Percentiles rank a stretch among this genome's conserved stretches.
These are phyloP conservation scores for Baorangia bicolor DNA, from an alignment of 768 basidiomycete genomes.

Conservation along the genomic window DNA sequence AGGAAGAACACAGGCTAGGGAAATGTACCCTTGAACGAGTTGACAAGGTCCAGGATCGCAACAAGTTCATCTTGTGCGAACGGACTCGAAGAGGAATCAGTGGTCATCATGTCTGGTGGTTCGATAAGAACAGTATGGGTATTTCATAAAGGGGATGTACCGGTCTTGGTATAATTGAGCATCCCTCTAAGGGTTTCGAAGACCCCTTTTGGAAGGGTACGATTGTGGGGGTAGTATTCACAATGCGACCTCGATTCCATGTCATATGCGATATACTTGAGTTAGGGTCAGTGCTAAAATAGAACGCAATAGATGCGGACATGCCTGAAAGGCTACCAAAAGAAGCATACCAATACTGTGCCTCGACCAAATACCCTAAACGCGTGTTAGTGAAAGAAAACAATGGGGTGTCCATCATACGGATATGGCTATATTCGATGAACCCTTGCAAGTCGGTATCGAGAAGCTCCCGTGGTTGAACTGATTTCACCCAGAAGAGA, in stretches of 20 bases:
- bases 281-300: neutral
- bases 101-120: slow-evolving; percentile 12
- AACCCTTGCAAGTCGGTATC: slow-evolving; percentile 5
- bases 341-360: slow-evolving; percentile 14
- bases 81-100: slow-evolving; percentile 17
- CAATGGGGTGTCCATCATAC: neutral
- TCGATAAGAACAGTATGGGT: neutral
- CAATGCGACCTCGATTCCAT: slow-evolving; percentile 13
- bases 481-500: slow-evolving; percentile 15
- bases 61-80: slow-evolving; percentile 12
- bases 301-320: neutral
- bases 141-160: neutral
- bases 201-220: neutral
- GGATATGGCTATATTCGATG: slow-evolving; percentile 7
- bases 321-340: neutral
- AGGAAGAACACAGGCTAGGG: neutral
- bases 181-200: slow-evolving; percentile 14
- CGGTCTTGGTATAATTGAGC: slow-evolving; percentile 14
- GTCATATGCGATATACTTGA: neutral
- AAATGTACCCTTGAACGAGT: slow-evolving; percentile 11
- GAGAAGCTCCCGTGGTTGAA: neutral
- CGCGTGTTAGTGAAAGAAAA: neutral
- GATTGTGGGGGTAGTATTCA: slow-evolving; percentile 13
- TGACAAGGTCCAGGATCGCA: slow-evolving; percentile 13
- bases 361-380: slow-evolving; percentile 12